Evolutionary conservation across 202 grass and related monocot genomes (phyloP).

Genomic region (Carex sylvatica): DNA sequence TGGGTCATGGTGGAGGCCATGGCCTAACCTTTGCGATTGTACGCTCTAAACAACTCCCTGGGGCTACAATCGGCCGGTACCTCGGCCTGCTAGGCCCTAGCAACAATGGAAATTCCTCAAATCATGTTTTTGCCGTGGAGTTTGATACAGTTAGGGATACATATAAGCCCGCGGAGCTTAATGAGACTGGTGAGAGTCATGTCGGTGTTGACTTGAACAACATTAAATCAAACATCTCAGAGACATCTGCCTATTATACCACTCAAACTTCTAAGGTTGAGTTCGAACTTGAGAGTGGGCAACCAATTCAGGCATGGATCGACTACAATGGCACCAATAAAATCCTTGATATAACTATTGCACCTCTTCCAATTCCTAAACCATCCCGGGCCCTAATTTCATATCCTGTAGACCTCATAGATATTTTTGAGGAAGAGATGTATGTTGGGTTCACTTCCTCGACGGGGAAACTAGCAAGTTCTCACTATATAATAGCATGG

Average conservation of each 20-base stretch:
- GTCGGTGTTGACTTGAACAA: constrained; percentile 47
- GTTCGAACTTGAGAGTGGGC: constrained; percentile 5
- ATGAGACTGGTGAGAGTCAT: constrained; percentile 33
- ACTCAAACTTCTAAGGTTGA: background rate
- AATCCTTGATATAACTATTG: constrained; percentile 38
- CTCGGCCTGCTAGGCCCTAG: constrained; percentile 35
- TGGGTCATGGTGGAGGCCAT: constrained; percentile 20
- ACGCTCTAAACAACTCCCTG: constrained; percentile 13
- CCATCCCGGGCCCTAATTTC: constrained; percentile 41
- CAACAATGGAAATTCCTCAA: constrained; percentile 38
- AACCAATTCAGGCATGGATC: constrained; percentile 52
- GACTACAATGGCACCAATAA: constrained; percentile 34
- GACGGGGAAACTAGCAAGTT: constrained; percentile 34
- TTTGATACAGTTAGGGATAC: constrained; percentile 36
- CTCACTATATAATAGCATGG: constrained; percentile 49
- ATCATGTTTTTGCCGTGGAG: constrained; percentile 51
- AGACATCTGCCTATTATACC: constrained; percentile 28
- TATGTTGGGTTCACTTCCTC: constrained; percentile 43
- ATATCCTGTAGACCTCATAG: constrained; percentile 28
- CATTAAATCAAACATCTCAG: constrained; percentile 35
- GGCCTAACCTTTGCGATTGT: constrained; percentile 43
- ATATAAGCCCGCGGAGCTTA: background rate
- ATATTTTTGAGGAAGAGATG: constrained; percentile 43
- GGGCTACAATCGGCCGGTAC: background rate
- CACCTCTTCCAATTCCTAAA: constrained; percentile 23